These are phyloP conservation scores for Dendrobium officinale DNA, from an alignment of 106 monocot genomes.

Conservation along the genomic window DNA sequence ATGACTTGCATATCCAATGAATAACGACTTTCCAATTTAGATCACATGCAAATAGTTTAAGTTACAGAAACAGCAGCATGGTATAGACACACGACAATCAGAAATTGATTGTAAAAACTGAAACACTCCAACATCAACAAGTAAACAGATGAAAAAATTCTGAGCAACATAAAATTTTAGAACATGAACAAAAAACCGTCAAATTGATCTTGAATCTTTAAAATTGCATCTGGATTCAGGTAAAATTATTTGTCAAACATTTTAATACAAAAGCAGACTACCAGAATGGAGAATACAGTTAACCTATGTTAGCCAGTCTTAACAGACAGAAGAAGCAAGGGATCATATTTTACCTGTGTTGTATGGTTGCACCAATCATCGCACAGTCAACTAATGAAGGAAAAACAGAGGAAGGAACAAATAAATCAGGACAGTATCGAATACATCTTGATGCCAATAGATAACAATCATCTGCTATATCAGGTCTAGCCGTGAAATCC, in stretches of 20 bases:
- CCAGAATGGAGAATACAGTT: neutral
- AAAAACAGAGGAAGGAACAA: slow-evolving; percentile 67
- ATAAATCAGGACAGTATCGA: slow-evolving; percentile 87
- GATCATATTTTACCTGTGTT: slow-evolving; percentile 51
- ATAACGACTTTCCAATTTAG: no score
- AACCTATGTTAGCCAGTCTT: neutral
- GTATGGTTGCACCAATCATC: slow-evolving; percentile 78
- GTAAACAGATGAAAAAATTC: no score
- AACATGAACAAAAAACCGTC: no score
- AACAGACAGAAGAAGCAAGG: neutral
- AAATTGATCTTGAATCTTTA: no score
- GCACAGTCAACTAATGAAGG: slow-evolving; percentile 65
- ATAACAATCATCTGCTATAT: slow-evolving; percentile 93
- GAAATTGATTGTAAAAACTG: no score
- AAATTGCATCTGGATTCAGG: neutral
- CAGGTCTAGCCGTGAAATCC: slow-evolving; percentile 95
- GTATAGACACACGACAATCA: no score
- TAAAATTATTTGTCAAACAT: neutral
- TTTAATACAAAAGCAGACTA: neutral
- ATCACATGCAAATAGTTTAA: no score
- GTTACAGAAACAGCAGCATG: no score
- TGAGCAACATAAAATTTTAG: no score
- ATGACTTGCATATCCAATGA: no score
- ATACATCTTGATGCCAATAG: slow-evolving; percentile 97
- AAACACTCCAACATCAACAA: no score